Base-by-base conservation (phyloP, 176 grass and related monocot species). In the Echinochloa phyllopogon region DNA sequence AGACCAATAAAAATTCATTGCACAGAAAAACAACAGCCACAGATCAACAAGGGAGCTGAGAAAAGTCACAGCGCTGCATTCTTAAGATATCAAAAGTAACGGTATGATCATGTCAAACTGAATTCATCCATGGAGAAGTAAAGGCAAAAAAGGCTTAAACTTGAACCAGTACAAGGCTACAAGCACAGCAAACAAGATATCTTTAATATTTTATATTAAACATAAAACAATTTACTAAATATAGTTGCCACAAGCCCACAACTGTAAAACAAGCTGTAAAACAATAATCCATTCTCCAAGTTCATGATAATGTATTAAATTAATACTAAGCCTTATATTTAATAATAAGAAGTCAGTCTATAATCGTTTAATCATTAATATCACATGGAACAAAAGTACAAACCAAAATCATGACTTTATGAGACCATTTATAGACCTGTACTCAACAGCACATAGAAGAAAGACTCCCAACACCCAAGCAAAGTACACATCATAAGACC, bases 321-420 rank as follows among this genome's bases (percentile, higher is more conserved):
- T 83, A 49, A 72, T 33, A 41, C 1, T 13, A 76, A 56, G 10
- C 21, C 29, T 65, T 75, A 12, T 55, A 40, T 59, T 20, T 23
- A 40, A 57, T 76, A 41, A 57, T 27, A 73, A 8, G 11, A 76
- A 76, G 74, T 76, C 74, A 76, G 15, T 59, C 18, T 42, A 76
- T 76, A 82, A 43, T 59, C 8, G 61, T 38, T 20, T 76, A 82
- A 27, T 69, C 5, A 71, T 59, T 42, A 9, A 85, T 48, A 70
- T 24, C 51, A 78, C 8, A 70, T 47, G 63, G 38, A 77, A 57
- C 83, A 67, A 15, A 78, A 47, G 24, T 47, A 56, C 72, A n/a
- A 42, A 68, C 58, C 15, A 69, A 77, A 77, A 58, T 27, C 37
- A 74, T 17, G 45, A 80, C 36, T 44, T 52, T 36, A 74, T 23